Evolutionary conservation across 345 rosid genomes (phyloP).

Genomic region (Rhizophora mangle): DNA sequence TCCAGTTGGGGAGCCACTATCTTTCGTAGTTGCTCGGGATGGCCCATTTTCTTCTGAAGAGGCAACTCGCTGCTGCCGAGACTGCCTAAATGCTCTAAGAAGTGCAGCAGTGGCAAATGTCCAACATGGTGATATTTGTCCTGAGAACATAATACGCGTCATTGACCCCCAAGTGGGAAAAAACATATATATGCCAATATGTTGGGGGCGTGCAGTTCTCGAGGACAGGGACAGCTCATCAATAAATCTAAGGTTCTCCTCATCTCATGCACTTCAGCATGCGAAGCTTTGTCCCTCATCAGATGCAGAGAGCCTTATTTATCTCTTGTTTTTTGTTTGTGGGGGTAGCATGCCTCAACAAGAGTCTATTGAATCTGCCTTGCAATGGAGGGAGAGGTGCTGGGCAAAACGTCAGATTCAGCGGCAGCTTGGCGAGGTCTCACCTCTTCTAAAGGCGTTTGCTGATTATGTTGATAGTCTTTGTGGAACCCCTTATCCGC

Average conservation of each 20-base stretch:
- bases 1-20: constrained; percentile 59
- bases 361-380: constrained; percentile 61
- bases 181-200: constrained; percentile 34
- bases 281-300: constrained; percentile 68
- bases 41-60: constrained; percentile 43
- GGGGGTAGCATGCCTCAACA: constrained; percentile 54
- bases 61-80: constrained; percentile 53
- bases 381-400: constrained; percentile 66
- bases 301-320: constrained; percentile 59
- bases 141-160: constrained; percentile 48
- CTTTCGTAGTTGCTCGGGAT: constrained; percentile 35
- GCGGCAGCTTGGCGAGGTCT: constrained; percentile 52
- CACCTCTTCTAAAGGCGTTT: constrained; percentile 60
- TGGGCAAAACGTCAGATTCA: constrained; percentile 57
- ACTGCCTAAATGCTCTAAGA: constrained; percentile 49
- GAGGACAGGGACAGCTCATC: constrained; percentile 64
- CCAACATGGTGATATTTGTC: constrained; percentile 61
- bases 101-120: constrained; percentile 51
- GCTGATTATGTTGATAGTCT: constrained; percentile 70
- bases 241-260: constrained; percentile 57
- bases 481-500: constrained; percentile 65
- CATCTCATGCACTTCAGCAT: constrained; percentile 59
- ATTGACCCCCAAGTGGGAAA: constrained; percentile 28
- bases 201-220: constrained; percentile 66
- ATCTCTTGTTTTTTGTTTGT: constrained; percentile 43